Base-by-base conservation (phyloP, 177 flowering plant species). In the Telopea speciosissima region DNA sequence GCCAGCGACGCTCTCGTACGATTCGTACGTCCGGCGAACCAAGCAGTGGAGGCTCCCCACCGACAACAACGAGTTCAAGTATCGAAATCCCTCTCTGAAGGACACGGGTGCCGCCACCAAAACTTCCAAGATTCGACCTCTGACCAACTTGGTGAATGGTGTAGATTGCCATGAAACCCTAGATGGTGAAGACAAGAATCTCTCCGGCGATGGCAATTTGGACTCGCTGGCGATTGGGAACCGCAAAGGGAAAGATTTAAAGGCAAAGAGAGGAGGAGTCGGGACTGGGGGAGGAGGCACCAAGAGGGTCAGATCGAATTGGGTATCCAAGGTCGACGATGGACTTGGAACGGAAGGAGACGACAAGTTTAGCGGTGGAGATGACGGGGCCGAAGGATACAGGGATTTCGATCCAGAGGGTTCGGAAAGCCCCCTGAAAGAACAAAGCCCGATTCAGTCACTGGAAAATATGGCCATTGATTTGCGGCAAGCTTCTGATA, bases 231-330 rank as follows among this genome's bases (percentile, higher is more conserved):
- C 83, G 13, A 82, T 84, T 74, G 85, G 85, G 22, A 78, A 80
- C 71, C 81, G 85, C 83, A 81, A 68, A 21, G 73, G 74, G 7
- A 83, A 67, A 66, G 79, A 80, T 60, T 72, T 71, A 24, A 79
- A 82, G 69, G 54, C 75, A 44, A 77, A 68, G 64, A 66, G 80
- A 62, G 66, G 42, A 17, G 61, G 61, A 58, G 24, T 24, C 19
- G n/a, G n/a, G 3, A 75, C 26, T 12, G 17, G 16, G 19, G 54
- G 54, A 49, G 54, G 54, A 49, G 54, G 54, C 62, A 63, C 78
- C 24, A 84, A 84, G 74, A 65, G 86, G 70, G 80, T 77, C 16
- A 70, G 88, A 64, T 78, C 89, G 44, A 86, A 80, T 81, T 86
- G 87, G 87, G 77, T 74, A 0, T 62, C 84, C 25, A 85, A 74